Evolutionary conservation across 805 yeast species (phyloP), one percentile per base, ranked within the genome.

Genomic region (Nakazawaea pomicola): DNA sequence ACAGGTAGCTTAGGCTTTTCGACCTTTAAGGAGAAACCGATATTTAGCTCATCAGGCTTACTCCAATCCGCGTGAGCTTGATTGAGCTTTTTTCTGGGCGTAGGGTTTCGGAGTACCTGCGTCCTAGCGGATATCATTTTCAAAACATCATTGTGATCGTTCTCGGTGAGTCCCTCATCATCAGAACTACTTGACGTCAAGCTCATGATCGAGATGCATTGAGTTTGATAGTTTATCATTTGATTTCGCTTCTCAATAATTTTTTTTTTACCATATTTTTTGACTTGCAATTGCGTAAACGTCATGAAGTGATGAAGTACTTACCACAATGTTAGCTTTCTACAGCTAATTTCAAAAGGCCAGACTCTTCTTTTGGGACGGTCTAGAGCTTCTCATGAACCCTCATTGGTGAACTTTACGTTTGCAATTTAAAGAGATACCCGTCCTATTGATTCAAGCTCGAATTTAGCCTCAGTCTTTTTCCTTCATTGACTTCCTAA

Each of bases 1-100:
- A 12, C 28, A 14, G 40, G 40, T 12, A 36, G 23, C 18, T 36
- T 36, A 29, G 40, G 40, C 15, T 29, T 36, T 4, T 36, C 28
- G 4, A 36, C 33, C 14, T 2, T 19, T 17, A 35, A 27, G 12
- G 24, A 17, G 12, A 35, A 35, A n/a, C 31, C 38, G 2, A 35
- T n/a, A 23, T 33, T 20, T 9, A 33, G 17, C 20, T 25, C 25
- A n/a, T 7, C 7, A 23, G 17, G n/a, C 4, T 17, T 10, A n/a
- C 4, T 3, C 31, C 30, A 27, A 7, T 10, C 18, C 16, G 11
- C 7, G 24, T 23, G 20, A 12, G 10, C 16, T 19, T 19, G 18
- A 14, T 2, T 18, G 19, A 11, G 6, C 8, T 23, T 20, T 33
- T 5, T 1, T 15, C 24, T 23, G 7, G 25, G 25, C 25, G 10